These are phyloP conservation scores for Cymbopogon flexuosus DNA, from an alignment of 202 grass and related monocot genomes.

Conservation along the genomic window DNA sequence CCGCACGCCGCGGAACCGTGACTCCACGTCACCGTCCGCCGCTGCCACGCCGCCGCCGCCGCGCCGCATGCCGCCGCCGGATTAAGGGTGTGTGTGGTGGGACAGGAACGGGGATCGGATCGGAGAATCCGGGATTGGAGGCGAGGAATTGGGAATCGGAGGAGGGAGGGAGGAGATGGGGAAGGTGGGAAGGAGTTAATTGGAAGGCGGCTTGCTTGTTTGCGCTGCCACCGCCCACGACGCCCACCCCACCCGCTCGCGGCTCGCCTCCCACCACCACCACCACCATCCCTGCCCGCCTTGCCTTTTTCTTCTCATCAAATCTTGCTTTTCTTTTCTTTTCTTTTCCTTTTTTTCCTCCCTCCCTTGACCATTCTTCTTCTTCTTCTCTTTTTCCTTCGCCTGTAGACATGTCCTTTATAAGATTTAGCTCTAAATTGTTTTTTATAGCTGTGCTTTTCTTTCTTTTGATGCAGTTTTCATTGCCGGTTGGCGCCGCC, in stretches of 20 bases:
- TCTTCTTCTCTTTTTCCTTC: neutral
- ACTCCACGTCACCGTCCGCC: slow-evolving; percentile 4
- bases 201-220: slow-evolving; percentile 46
- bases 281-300: neutral
- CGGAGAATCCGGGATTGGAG: neutral
- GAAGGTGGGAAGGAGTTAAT: slow-evolving; percentile 49
- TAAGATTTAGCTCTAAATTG: too few relatives aligned
- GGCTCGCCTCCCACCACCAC: slow-evolving; percentile 20
- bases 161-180: neutral
- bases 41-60: slow-evolving; percentile 19
- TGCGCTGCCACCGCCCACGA: slow-evolving; percentile 49
- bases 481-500: neutral
- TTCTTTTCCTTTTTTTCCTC: neutral
- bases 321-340: neutral
- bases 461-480: neutral
- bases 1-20: slow-evolving; percentile 63
- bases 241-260: slow-evolving; percentile 14
- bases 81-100: neutral
- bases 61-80: slow-evolving; percentile 30
- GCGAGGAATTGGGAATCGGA: slow-evolving; percentile 1
- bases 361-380: neutral
- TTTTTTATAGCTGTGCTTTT: neutral
- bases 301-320: neutral
- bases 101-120: neutral
- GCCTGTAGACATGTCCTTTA: too few relatives aligned